Evolutionary conservation across 257 asterid genomes (phyloP), one percentile per base, ranked within the genome.

Genomic region (Asclepias syriaca): DNA sequence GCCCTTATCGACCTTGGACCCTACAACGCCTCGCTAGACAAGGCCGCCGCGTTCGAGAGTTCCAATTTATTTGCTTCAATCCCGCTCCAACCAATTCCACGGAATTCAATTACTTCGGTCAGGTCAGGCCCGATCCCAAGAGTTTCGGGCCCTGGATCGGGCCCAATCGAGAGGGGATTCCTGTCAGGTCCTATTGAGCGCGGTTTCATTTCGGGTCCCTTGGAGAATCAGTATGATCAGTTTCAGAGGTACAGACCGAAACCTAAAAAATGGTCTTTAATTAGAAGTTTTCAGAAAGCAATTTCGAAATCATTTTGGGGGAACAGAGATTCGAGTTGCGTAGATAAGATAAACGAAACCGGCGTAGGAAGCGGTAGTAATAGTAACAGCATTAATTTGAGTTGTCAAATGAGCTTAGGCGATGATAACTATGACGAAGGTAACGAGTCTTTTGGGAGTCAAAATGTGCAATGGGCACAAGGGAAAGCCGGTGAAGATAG

Each of bases 401-500:
- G 96, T 71, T 88, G 93, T 32, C 87, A 87, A 45, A 78, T 82
- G 85, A 91, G 99, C 72, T 78, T 87, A 70, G 77, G 66, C n/a
- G 96, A 91, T 37, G 96, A 91, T 40, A 95, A 88, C 40, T 91
- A 82, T 40, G 90, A 79, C 32, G 86, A 58, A 10, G 76, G 86
- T 11, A 78, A 81, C 18, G 96, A 88, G 8, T 86, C 97, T 1
- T 90, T 88, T 70, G 85, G 88, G 13, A 87, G 94, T 55, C 93
- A 84, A 72, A 94, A 88, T 70, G 88, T 91, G 66, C 99, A 92
- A 80, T 95, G 99, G 99, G 99, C 99, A 1, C 98, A 92, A 76
- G 98, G 99, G 6, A 95, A 95, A 71, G 98, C 99, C 1, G 99
- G 99, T 32, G 98, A 95, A 63, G 98, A 92, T 78, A 72, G 99